Evolutionary conservation across 495 filamentous ascomycete genomes (phyloP), one percentile per base, ranked within the genome.

Genomic region (Aspergillus cristatus): DNA sequence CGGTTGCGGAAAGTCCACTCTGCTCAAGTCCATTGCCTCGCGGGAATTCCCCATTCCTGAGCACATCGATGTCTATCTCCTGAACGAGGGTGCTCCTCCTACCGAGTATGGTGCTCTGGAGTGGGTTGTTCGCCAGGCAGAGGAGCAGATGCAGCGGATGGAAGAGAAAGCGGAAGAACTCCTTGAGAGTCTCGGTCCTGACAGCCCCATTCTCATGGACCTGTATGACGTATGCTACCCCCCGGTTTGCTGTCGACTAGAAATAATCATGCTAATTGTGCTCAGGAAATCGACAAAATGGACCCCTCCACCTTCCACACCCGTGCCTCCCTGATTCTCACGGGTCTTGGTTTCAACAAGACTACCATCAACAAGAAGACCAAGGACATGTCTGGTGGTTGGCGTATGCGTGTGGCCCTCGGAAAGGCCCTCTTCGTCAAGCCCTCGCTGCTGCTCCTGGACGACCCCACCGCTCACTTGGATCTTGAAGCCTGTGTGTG

Each of bases 341-440:
- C 91, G 29, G 91, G 91, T 89, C 84, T 99, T 29, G 91, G 91
- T 44, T 99, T 99, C 75, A 94, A 97, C 79, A 95, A 96, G 69
- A 61, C 48, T 18, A 99, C 91, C 20, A 97, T 99, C 55, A 70
- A 90, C 62, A 99, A 99, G 76, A 93, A 86, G 75, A 99, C 91
- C 45, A 99, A 95, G 78, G 91, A 99, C 55, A 99, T 99, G 91
- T 99, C 91, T 47, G 91, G 91, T 82, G 91, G 91, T 45, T 99
- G 91, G 91, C 78, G 93, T 70, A 99, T 99, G 91, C 84, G 91
- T 75, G 91, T 99, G 18, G 91, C 91, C 22, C 78, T 99, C 28
- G 91, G 74, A 51, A 99, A 97, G 74, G 93, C 91, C 18, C 81
- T 99, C 33, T 99, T 99, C 72, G 90, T 99, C 62, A 93, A 90